Evolutionary conservation across 495 filamentous ascomycete genomes (phyloP).

Genomic region (Aspergillus cristatus): DNA sequence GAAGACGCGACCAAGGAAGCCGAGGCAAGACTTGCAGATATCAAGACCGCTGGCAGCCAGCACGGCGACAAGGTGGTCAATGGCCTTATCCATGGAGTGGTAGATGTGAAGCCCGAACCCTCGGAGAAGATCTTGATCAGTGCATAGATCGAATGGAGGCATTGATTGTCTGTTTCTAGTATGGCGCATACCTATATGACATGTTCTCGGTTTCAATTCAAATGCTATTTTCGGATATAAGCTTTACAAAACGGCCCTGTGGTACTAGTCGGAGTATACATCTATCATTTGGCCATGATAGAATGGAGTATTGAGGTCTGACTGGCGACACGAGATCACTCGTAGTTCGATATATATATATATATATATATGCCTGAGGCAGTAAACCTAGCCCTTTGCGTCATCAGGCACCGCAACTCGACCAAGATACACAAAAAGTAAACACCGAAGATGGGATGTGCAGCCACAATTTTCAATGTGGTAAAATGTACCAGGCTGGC

Average conservation of each 20-base stretch:
- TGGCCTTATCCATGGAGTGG: slow-evolving; percentile 68
- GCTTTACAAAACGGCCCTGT: too few relatives aligned
- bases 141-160: slow-evolving; percentile 20
- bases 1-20: slow-evolving; percentile 78
- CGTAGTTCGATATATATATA: too few relatives aligned
- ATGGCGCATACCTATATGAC: too few relatives aligned
- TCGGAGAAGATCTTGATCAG: slow-evolving; percentile 43
- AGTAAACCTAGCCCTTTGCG: slow-evolving; percentile 9
- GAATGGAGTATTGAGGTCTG: too few relatives aligned
- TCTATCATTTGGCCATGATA: too few relatives aligned
- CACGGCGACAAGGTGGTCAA: slow-evolving; percentile 70
- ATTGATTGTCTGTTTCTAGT: slow-evolving; percentile 10
- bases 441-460: slow-evolving; percentile 15
- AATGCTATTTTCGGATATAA: slow-evolving; percentile 18
- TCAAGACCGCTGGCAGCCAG: slow-evolving; percentile 69
- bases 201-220: too few relatives aligned
- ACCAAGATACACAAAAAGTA: too few relatives aligned
- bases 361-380: too few relatives aligned
- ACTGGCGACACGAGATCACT: too few relatives aligned
- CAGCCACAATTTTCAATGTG: slow-evolving; percentile 3
- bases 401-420: slow-evolving; percentile 9
- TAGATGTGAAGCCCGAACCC: slow-evolving; percentile 64
- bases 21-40: slow-evolving; percentile 70
- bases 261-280: too few relatives aligned
- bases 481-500: background rate